Evolutionary conservation across 1,284 basidiomycete genomes (phyloP), one percentile per base, ranked within the genome.

Genomic region (Pascua sp.): DNA sequence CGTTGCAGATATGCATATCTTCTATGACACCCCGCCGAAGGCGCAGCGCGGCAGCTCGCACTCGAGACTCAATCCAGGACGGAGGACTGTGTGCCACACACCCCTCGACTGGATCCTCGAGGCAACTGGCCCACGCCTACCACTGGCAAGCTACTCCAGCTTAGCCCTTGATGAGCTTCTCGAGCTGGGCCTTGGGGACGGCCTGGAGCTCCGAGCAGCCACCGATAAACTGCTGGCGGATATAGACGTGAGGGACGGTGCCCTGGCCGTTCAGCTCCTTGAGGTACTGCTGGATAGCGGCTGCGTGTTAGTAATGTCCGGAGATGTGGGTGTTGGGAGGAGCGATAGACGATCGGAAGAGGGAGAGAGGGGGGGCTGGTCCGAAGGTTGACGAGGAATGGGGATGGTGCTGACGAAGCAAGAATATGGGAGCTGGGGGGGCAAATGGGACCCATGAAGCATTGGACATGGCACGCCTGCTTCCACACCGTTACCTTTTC

Each of bases 191-290:
- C 44, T 67, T 64, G 55, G 71, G 61, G 51, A 77, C 53, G 41
- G 63, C 68, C 63, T 76, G 72, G 18, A 78, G 62, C 53, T 78
- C 75, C 36, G 68, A 71, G 67, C 69, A 71, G 42, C 76, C 76
- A 43, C 76, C 76, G 53, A 78, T 73, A 67, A 74, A 75, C 66
- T 77, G 45, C 63, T 73, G 60, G 56, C 66, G 67, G 68, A 78
- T 73, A 65, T 68, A 78, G 42, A 78, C 66, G 58, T 76, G 70
- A 50, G 76, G 76, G 32, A 78, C 76, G 53, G 76, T 77, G 40
- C 70, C 56, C 65, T 76, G 74, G 46, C 74, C 74, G 58, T 70
- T 74, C 46, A 73, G 61, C 49, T 63, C 47, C 49, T 67, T 66
- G 51, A 78, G 70, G 69, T 76, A 75, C 32, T 61, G 65, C 62